phyloP scores from a whole-genome alignment of 2,329 filamentous ascomycete species.

The Cryphonectria radicalis region DNA sequence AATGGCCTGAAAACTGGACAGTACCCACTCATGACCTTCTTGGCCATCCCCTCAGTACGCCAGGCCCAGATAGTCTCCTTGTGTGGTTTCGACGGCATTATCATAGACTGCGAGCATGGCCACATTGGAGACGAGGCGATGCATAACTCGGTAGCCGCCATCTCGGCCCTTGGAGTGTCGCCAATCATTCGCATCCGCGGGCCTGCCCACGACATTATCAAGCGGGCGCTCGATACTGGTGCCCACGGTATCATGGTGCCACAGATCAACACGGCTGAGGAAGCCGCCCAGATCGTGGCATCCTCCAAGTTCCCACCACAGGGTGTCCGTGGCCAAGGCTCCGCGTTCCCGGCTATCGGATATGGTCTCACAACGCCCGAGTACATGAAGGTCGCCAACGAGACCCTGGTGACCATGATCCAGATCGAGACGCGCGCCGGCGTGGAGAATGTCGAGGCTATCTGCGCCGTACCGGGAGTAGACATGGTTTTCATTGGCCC shows the following conservation, averaged over 20 bases:
- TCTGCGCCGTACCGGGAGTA: conserved; percentile 46
- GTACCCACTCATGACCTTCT: conserved; percentile 53
- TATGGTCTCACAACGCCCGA: conserved; percentile 50
- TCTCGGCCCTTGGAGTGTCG: conserved; percentile 31
- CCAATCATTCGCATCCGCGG: conserved; percentile 33
- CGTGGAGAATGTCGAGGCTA: conserved; percentile 51
- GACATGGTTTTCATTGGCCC: conserved; percentile 51
- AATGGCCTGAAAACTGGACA: conserved; percentile 46
- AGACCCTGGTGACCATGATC: conserved; percentile 49
- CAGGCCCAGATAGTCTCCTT: conserved; percentile 53
- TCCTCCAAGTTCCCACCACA: conserved; percentile 56
- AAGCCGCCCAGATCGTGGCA: conserved; percentile 50
- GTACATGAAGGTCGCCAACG: conserved; percentile 55
- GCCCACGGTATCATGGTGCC: conserved; percentile 40
- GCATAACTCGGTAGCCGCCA: conserved; percentile 33
- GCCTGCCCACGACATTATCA: conserved; percentile 39
- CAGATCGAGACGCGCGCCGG: conserved; percentile 51
- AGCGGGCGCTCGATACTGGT: conserved; percentile 38
- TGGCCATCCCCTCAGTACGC: conserved; percentile 52
- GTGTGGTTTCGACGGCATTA: conserved; percentile 54
- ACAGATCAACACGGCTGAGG: conserved; percentile 49
- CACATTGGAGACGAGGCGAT: conserved; percentile 35
- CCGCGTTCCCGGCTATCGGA: conserved; percentile 51
- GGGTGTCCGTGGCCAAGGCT: conserved; percentile 54
- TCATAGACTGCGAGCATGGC: conserved; percentile 38